phyloP scores from a whole-genome alignment of 371 early-diverging fungal genomes.

The Lichtheimia ornata region DNA sequence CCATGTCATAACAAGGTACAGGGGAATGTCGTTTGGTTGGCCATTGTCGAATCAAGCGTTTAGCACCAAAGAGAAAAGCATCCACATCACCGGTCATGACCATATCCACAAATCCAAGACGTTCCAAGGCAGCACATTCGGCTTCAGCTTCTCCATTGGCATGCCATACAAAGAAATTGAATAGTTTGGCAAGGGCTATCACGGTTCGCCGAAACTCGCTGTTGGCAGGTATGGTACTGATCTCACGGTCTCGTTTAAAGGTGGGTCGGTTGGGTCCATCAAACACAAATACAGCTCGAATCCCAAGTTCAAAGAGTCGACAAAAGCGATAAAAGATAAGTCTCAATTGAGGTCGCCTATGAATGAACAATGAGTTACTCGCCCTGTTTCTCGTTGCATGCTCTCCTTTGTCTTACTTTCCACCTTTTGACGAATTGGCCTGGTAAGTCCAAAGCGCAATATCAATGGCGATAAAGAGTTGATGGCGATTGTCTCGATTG shows the following conservation, averaged over 20 bases:
- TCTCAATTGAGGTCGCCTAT: constrained; percentile 25
- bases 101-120: constrained; percentile 34
- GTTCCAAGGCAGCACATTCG: constrained; percentile 40
- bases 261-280: constrained; percentile 35
- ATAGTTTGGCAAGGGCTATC: constrained; percentile 20
- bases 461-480: constrained; percentile 38
- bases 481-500: not conserved
- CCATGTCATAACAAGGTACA: constrained; percentile 25
- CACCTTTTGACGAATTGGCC: constrained; percentile 18
- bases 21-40: constrained; percentile 14
- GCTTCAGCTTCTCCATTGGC: constrained; percentile 50
- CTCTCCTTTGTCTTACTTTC: constrained; percentile 20
- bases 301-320: constrained; percentile 34
- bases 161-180: constrained; percentile 34
- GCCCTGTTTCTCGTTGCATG: not conserved
- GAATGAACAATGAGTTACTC: not conserved
- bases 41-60: constrained; percentile 37
- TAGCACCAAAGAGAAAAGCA: constrained; percentile 40
- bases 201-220: constrained; percentile 13
- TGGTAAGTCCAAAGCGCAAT: constrained; percentile 38
- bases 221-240: constrained; percentile 17
- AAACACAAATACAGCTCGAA: constrained; percentile 46
- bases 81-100: constrained; percentile 44
- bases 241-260: constrained; percentile 28
- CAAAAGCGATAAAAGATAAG: constrained; percentile 34